A percentile compares a stretch with the other conserved stretches of the same genome.
These are phyloP conservation scores for Candida anglica DNA, from an alignment of 805 yeast species.

Conservation along the genomic window DNA sequence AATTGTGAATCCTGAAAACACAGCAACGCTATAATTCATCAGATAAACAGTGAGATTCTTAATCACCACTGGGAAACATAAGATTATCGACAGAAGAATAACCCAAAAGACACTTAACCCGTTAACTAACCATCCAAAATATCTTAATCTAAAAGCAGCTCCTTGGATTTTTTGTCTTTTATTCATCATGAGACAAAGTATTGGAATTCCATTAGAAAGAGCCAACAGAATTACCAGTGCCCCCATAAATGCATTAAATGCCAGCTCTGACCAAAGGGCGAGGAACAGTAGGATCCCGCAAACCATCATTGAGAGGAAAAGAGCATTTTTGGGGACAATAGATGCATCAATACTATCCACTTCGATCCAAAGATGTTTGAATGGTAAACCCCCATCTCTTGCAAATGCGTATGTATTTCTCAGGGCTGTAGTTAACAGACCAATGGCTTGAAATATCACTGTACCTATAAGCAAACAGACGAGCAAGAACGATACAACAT, in stretches of 20 bases:
- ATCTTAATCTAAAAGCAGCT: slow-evolving; percentile 60
- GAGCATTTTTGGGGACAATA: slow-evolving; percentile 67
- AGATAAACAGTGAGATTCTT: slow-evolving; percentile 29
- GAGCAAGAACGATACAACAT: slow-evolving; percentile 63
- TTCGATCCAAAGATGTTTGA: slow-evolving; percentile 57
- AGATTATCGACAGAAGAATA: slow-evolving; percentile 49
- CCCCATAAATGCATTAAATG: slow-evolving; percentile 81
- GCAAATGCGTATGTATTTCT: slow-evolving; percentile 81
- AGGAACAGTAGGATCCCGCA: slow-evolving; percentile 58
- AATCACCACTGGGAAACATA: slow-evolving; percentile 70
- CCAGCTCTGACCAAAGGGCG: slow-evolving; percentile 66
- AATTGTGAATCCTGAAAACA: slow-evolving; percentile 44
- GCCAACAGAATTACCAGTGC: slow-evolving; percentile 74
- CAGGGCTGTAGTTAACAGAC: slow-evolving; percentile 77
- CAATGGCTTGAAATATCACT: slow-evolving; percentile 70
- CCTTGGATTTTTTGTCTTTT: slow-evolving; percentile 61
- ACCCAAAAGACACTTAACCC: slow-evolving; percentile 59
- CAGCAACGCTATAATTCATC: slow-evolving; percentile 68
- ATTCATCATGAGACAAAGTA: slow-evolving; percentile 55
- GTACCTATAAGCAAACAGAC: slow-evolving; percentile 67
- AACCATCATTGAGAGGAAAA: slow-evolving; percentile 59
- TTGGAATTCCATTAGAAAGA: slow-evolving; percentile 74
- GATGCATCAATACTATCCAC: slow-evolving; percentile 56
- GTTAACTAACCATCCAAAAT: slow-evolving; percentile 62
- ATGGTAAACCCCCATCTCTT: slow-evolving; percentile 78